Percentiles rank a stretch among this genome's conserved stretches.
Conservation (phyloP, 805 yeast species). For the Metschnikowia amazonensis region DNA sequence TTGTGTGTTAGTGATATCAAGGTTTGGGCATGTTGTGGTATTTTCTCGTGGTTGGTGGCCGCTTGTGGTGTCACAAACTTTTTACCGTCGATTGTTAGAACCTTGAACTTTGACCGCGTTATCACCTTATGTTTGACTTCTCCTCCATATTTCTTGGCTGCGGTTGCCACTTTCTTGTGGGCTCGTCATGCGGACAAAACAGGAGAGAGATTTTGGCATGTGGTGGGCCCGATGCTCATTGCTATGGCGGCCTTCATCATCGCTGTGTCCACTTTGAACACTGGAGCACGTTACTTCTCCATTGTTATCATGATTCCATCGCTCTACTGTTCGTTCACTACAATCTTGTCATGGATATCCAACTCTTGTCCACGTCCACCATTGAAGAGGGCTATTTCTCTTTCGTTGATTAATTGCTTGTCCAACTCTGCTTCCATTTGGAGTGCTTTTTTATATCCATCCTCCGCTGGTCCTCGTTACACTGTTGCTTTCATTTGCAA, state of each 20-base stretch:
- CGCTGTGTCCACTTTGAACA: constrained; percentile 47
- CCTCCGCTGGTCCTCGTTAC: constrained; percentile 44
- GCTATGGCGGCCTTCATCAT: constrained; percentile 46
- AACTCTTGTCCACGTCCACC: constrained; percentile 57
- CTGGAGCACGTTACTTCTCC: constrained; percentile 56
- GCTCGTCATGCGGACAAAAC: constrained; percentile 54
- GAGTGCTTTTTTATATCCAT: constrained; percentile 51
- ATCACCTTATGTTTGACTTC: constrained; percentile 55
- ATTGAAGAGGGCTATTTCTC: constrained; percentile 53
- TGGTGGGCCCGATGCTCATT: constrained; percentile 38
- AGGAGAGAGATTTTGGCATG: constrained; percentile 53
- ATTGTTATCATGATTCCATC: constrained; percentile 60
- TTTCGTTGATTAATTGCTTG: constrained; percentile 54
- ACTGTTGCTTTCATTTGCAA: constrained; percentile 46
- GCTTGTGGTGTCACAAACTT: constrained; percentile 61
- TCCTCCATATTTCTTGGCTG: constrained; percentile 55
- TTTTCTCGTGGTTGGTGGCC: constrained; percentile 46
- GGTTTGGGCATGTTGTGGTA: constrained; percentile 46
- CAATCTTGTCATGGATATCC: constrained; percentile 53
- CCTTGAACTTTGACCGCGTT: constrained; percentile 48
- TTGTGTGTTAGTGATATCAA: constrained; percentile 40
- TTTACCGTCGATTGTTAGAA: constrained; percentile 57
- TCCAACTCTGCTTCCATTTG: constrained; percentile 56
- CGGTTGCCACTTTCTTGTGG: constrained; percentile 47
- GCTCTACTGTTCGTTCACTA: constrained; percentile 51